Base-by-base conservation (phyloP, 2,329 filamentous ascomycete genomes). In the Biscogniauxia sp. region DNA sequence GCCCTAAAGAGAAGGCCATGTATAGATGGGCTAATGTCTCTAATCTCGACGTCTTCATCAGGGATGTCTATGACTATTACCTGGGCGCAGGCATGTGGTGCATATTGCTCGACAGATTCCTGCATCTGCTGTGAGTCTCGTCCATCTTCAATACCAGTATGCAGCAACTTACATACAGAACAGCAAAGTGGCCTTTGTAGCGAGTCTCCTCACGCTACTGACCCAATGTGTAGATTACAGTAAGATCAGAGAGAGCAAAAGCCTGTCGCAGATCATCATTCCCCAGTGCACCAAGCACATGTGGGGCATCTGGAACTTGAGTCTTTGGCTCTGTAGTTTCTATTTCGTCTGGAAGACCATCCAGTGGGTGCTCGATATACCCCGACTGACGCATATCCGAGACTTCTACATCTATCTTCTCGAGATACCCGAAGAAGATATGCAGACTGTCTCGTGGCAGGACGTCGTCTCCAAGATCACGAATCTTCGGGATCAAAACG, bases 391-490 rank as follows among this genome's bases (percentile, higher is more conserved):
- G 60, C 83, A 91, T 55, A 88, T 97, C 77, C 91, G 92, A 65
- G 89, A 95, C 73, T 97, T 97, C 74, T 97, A 92, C 72, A 81
- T 88, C 26, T 82, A 96, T 70, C 83, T 97, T 3, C 84, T 97
- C 9, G 89, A 91, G 49, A 92, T 97, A 51, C 90, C 91, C 0
- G 84, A 86, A 61, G 83, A 89, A 59, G 93, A 97, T 68, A 95
- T 97, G 78, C 93, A 97, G 74, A 96, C 92, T 0, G 90, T 97
- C 55, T 94, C 93, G 5, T 97, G 93, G 93, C 92, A 96, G 72
- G 90, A 95, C 65, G 85, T 97, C 25, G 93, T 97, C 20, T 90
- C 87, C 62, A 88, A 92, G 41, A 83, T 97, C 62, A 96, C 96
- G 86, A 85, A 87, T 6, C 76, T 97, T 20, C 85, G 93, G 63